Conservation (phyloP, 441 rosid genomes). For the Kokia cookei region DNA sequence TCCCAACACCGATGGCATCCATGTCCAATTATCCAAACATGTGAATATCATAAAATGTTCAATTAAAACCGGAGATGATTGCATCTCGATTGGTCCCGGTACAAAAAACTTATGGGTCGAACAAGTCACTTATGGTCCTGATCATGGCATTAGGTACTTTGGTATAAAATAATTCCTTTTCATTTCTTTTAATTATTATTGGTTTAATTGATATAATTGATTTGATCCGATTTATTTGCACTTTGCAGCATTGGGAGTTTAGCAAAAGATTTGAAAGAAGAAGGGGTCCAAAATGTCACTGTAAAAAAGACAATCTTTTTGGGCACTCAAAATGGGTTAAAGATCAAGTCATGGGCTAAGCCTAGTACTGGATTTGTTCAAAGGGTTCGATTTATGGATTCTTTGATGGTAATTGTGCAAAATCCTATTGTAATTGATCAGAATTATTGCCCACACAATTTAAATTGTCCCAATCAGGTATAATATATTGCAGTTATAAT, state of each 20-base stretch:
- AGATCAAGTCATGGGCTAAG: conserved; percentile 20
- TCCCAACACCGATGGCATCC: conserved; percentile 33
- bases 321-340: conserved; percentile 42
- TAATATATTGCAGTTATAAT: neutral
- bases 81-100: conserved; percentile 25
- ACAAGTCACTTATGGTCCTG: conserved; percentile 41
- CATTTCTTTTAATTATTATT: neutral
- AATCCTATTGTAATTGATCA: conserved; percentile 65
- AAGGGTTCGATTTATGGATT: conserved; percentile 32
- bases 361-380: conserved; percentile 50
- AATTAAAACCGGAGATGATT: conserved; percentile 39
- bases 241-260: conserved; percentile 35
- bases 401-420: conserved; percentile 35
- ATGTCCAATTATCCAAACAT: conserved; percentile 27
- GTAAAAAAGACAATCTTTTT: neutral
- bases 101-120: conserved; percentile 31
- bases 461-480: conserved; percentile 51
- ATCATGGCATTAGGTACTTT: conserved; percentile 43
- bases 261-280: conserved; percentile 30
- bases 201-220: neutral
- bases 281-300: conserved; percentile 53
- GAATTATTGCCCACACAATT: conserved; percentile 46
- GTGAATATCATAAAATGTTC: conserved; percentile 21
- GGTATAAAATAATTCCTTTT: neutral
- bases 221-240: neutral